A percentile compares a stretch with the other conserved stretches of the same genome.
Evolutionary conservation across 2,329 filamentous ascomycete species (phyloP).

Genomic region (Dryadomyces quercus-mongolicae): DNA sequence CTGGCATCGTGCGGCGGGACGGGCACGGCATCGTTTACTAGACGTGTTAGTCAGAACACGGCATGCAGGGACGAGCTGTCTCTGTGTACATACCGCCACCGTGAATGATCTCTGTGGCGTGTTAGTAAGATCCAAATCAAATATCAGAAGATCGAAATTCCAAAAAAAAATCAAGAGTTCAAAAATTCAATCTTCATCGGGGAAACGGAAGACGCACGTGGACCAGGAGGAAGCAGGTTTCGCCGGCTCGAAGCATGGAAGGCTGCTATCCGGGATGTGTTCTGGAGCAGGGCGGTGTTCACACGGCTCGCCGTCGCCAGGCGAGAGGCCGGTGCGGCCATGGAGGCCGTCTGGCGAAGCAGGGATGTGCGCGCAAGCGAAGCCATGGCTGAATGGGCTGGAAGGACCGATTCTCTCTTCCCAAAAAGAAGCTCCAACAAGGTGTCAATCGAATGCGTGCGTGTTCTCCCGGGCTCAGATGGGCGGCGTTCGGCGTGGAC

Average conservation of each 20-base stretch:
- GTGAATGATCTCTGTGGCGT: conserved; percentile 60
- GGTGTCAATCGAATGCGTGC: not conserved
- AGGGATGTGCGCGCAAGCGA: conserved; percentile 42
- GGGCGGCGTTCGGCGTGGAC: too few relatives aligned
- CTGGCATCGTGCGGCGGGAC: conserved; percentile 60
- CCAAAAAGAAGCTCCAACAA: not conserved
- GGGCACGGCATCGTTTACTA: conserved; percentile 80
- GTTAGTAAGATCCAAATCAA: too few relatives aligned
- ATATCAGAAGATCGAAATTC: too few relatives aligned
- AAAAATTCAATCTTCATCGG: not conserved
- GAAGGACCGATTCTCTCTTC: not conserved
- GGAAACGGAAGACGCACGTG: conserved; percentile 50
- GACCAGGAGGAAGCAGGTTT: conserved; percentile 68
- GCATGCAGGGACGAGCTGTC: too few relatives aligned
- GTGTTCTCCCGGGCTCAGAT: not conserved
- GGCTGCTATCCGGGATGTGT: conserved; percentile 50
- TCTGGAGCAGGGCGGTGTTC: conserved; percentile 19
- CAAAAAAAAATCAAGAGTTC: too few relatives aligned
- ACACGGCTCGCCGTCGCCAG: conserved; percentile 8
- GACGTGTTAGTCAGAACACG: too few relatives aligned
- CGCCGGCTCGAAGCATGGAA: conserved; percentile 77
- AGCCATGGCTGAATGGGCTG: conserved; percentile 29
- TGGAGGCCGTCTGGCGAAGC: conserved; percentile 37
- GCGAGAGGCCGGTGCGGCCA: conserved; percentile 24
- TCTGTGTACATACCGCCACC: conserved; percentile 62